Evolutionary conservation across 768 basidiomycete species (phyloP), one percentile per base, ranked within the genome.

Genomic region (Trametes villosa): DNA sequence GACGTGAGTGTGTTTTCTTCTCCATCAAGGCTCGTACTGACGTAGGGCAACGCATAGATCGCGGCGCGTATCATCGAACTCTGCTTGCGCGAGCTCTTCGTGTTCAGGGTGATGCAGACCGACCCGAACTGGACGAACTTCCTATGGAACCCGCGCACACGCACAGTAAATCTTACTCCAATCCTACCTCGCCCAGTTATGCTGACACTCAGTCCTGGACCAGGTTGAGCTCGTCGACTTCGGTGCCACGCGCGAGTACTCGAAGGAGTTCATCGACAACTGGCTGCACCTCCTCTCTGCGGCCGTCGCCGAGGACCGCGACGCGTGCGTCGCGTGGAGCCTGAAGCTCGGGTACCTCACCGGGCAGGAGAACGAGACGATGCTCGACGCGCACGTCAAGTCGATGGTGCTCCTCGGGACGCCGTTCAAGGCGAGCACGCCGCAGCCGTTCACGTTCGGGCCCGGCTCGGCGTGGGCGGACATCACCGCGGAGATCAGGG

Each of bases 71-170:
- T 97, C 46, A 81, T 98, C 51, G 88, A 92, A 46, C 80, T 99
- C 8, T 98, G 94, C 70, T 77, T 99, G 40, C 85, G 83, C 59
- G 97, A 98, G 71, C 83, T 99, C 8, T 97, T 98, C 72, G 80
- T 87, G 60, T 96, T 97, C 77, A 79, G 91, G 30, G 74, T 89
- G 42, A 98, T 99, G 97, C 97, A 98, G 73, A 99, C 96, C 0
- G 96, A 99, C 71, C 97, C 97, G 3, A 98, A 99, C 68, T 98
- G 93, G 92, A 91, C 93, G 9, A 98, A 98, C 73, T 98, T 99
- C 77, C 78, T 99, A 24, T 98, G 92, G 87, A 90, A 95, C 72
- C 67, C 79, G 0, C 60, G 76, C 3, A 86, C 86, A 1, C 79
- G 82, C 42, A 84, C 87, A 80, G 91, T 88, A 20, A 26, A 71